Conservation (phyloP, 441 rosid genomes). For the Populus hybrid region DNA sequence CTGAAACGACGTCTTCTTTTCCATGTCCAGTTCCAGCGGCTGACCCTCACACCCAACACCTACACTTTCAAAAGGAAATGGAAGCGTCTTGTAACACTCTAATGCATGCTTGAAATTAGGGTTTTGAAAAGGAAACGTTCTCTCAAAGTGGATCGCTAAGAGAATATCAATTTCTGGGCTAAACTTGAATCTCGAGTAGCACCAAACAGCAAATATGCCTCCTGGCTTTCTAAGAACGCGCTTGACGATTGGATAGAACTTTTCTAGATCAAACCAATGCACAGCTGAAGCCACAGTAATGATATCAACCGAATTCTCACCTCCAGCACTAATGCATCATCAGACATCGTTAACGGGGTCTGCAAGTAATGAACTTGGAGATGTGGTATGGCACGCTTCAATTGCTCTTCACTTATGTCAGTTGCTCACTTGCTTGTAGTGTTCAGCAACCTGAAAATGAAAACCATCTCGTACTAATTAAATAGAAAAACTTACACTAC, state of each 20-base stretch:
- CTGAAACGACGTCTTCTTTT: constrained; percentile 23
- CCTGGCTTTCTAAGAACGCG: constrained; percentile 55
- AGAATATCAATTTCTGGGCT: constrained; percentile 44
- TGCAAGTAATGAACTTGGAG: constrained; percentile 41
- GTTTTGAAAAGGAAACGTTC: constrained; percentile 11
- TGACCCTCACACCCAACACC: constrained; percentile 34
- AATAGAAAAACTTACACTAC: constrained; percentile 15
- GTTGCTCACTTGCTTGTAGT: constrained; percentile 49
- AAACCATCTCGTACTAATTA: too few species aligned
- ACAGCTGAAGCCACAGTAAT: constrained; percentile 56
- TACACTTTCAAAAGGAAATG: constrained; percentile 38
- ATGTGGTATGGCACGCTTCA: constrained; percentile 36
- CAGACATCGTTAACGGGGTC: constrained; percentile 42
- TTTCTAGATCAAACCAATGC: constrained; percentile 61
- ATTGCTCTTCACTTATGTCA: constrained; percentile 49
- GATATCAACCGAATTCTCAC: constrained; percentile 53
- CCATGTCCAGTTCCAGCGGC: constrained; percentile 29
- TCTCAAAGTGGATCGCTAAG: constrained; percentile 21
- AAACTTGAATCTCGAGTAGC: constrained; percentile 41
- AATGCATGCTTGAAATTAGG: constrained; percentile 15
- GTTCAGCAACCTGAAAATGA: constrained; percentile 43
- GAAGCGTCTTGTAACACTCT: constrained; percentile 30
- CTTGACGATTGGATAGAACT: constrained; percentile 43
- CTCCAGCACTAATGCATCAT: constrained; percentile 43
- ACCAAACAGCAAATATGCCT: constrained; percentile 61